Evolutionary conservation across 176 grass and related monocot genomes (phyloP).

Genomic region (Bothriochloa decipiens): DNA sequence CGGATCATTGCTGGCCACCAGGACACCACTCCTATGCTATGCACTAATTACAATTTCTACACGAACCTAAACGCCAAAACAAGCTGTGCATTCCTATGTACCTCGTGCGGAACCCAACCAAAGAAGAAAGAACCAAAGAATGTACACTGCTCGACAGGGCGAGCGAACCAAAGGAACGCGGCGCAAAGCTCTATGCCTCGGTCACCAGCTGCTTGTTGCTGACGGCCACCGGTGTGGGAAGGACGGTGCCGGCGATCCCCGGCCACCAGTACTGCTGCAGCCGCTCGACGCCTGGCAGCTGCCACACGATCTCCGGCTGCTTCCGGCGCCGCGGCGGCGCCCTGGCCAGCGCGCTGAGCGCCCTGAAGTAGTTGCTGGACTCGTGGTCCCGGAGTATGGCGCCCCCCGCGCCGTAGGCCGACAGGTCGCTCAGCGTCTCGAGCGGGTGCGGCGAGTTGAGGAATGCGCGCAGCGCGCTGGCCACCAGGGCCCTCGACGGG

Average conservation of each 20-base stretch:
- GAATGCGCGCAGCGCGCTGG: conserved; percentile 75
- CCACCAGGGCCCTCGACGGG: conserved; percentile 48
- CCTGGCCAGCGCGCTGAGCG: conserved; percentile 65
- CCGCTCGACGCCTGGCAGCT: conserved; percentile 57
- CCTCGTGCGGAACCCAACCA: conserved; percentile 30
- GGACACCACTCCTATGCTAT: background rate
- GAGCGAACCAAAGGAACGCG: conserved; percentile 26
- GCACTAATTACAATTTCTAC: conserved; percentile 48
- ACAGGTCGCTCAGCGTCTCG: conserved; percentile 89
- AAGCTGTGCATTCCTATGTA: conserved; percentile 39
- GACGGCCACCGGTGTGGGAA: conserved; percentile 30
- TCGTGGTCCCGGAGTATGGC: conserved; percentile 96
- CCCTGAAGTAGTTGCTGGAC: conserved; percentile 86
- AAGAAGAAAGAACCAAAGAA: conserved; percentile 59
- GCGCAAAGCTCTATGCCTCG: conserved; percentile 31
- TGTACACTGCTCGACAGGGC: conserved; percentile 19
- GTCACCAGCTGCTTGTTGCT: conserved; percentile 61
- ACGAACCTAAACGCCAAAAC: conserved; percentile 44
- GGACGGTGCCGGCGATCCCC: conserved; percentile 48
- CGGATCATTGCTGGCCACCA: conserved; percentile 35
- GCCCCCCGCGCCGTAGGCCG: conserved; percentile 80
- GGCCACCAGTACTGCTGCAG: conserved; percentile 81
- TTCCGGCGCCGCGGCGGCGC: conserved; percentile 40
- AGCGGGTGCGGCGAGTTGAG: conserved; percentile 96
- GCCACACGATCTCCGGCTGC: conserved; percentile 57